These are phyloP conservation scores for Larix sibirica DNA, from an alignment of 83 land plant species.

Conservation along the genomic window DNA sequence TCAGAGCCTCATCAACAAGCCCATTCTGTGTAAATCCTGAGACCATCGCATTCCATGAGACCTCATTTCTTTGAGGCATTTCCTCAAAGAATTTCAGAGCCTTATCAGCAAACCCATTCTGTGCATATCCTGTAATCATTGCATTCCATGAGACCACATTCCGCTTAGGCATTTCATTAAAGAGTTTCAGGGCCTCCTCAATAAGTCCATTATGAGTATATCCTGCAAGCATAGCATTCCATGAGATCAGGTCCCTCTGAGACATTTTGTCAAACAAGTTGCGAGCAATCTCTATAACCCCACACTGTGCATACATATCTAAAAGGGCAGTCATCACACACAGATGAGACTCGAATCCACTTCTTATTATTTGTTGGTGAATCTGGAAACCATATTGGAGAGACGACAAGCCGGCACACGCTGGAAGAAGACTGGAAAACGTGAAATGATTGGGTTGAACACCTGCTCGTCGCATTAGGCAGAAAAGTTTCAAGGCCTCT, in stretches of 20 bases:
- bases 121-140: background rate
- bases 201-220: background rate
- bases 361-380: too few species aligned
- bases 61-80: too few species aligned
- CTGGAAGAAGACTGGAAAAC: slow-evolving; percentile 45
- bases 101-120: background rate
- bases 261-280: background rate
- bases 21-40: too few species aligned
- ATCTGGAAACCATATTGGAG: too few species aligned
- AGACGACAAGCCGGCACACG: slow-evolving; percentile 26
- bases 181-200: background rate
- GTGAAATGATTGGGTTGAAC: slow-evolving; percentile 36
- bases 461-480: slow-evolving; percentile 26
- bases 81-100: background rate
- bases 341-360: too few species aligned
- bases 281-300: background rate
- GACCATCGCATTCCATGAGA: too few species aligned
- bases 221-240: background rate
- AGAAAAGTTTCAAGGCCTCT: slow-evolving; percentile 33
- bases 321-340: too few species aligned
- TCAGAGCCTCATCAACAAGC: too few species aligned
- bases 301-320: background rate
- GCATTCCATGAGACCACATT: background rate
- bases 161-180: background rate
- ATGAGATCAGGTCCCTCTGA: background rate